Evolutionary conservation across 2,329 filamentous ascomycete genomes (phyloP).

Genomic region (Helicocarpus griseus): DNA sequence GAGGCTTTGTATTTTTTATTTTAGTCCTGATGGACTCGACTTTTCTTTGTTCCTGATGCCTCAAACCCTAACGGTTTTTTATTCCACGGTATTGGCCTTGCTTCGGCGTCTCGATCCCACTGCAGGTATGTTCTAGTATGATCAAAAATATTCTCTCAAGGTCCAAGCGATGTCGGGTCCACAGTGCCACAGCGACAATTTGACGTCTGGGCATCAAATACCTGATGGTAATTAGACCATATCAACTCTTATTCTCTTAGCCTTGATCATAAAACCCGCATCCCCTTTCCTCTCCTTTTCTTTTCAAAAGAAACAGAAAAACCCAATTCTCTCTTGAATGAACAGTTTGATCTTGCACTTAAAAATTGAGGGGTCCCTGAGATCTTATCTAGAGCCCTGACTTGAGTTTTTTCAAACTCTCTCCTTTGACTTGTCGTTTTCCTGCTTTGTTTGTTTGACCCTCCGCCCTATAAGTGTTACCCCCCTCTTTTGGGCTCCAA

Average conservation of each 20-base stretch:
- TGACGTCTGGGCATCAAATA: background rate
- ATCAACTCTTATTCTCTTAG: background rate
- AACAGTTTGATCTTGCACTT: background rate
- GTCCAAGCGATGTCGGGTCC: background rate
- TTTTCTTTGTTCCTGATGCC: slow-evolving; percentile 2
- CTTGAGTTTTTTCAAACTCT: background rate
- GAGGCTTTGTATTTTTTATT: slow-evolving; percentile 1
- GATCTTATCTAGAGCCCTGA: background rate
- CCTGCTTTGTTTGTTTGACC: background rate
- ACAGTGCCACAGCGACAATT: slow-evolving; percentile 2
- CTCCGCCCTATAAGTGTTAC: background rate
- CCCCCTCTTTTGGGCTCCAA: background rate
- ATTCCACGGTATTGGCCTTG: background rate
- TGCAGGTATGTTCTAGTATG: background rate
- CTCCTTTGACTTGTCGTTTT: background rate
- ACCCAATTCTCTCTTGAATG: background rate
- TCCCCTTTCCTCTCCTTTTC: background rate
- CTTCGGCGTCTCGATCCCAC: background rate
- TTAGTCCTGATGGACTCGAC: background rate
- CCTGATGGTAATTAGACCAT: background rate
- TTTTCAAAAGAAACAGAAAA: background rate
- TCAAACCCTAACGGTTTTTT: slow-evolving; percentile 5
- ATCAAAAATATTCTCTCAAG: slow-evolving; percentile 1
- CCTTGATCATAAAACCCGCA: slow-evolving; percentile 1
- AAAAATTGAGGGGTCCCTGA: background rate